phyloP scores from a whole-genome alignment of 768 basidiomycete species.

The Favolaschia claudopus region DNA sequence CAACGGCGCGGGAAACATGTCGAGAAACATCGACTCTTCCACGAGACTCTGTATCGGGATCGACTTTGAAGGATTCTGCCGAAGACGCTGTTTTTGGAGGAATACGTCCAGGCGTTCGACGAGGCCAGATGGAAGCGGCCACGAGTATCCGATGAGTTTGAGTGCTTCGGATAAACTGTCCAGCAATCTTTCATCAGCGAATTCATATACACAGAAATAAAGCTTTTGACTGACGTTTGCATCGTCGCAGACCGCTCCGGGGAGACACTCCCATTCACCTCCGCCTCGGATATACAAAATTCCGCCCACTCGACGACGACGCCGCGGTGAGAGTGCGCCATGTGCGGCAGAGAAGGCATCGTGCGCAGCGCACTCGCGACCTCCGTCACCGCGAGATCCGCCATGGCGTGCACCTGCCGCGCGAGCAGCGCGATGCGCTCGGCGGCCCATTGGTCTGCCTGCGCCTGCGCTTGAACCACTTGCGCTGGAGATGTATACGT shows the following conservation, averaged over 20 bases:
- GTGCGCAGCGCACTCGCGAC: too few species aligned
- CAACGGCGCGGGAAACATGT: conserved; percentile 9
- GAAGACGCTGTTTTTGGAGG: not conserved
- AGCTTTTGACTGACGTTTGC: conserved; percentile 6
- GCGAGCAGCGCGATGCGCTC: too few species aligned
- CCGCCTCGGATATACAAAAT: conserved; percentile 9
- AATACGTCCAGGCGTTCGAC: conserved; percentile 8
- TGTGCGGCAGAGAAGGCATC: too few species aligned
- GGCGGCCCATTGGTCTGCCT: not conserved
- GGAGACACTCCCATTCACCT: not conserved
- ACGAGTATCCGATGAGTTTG: conserved; percentile 9
- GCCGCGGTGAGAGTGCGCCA: too few species aligned
- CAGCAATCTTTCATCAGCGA: not conserved
- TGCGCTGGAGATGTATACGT: not conserved
- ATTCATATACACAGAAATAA: not conserved
- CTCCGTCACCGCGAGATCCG: too few species aligned
- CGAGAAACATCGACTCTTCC: not conserved
- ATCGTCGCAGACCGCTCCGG: not conserved
- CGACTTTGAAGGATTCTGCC: too few species aligned
- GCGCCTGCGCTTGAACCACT: too few species aligned
- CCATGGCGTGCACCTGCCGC: too few species aligned
- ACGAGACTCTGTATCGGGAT: not conserved
- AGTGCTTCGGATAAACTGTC: conserved; percentile 1
- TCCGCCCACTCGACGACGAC: conserved; percentile 5
- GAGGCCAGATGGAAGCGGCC: not conserved